Conservation (phyloP, 2,329 filamentous ascomycete species). For the Cordyceps cateniannulata region DNA sequence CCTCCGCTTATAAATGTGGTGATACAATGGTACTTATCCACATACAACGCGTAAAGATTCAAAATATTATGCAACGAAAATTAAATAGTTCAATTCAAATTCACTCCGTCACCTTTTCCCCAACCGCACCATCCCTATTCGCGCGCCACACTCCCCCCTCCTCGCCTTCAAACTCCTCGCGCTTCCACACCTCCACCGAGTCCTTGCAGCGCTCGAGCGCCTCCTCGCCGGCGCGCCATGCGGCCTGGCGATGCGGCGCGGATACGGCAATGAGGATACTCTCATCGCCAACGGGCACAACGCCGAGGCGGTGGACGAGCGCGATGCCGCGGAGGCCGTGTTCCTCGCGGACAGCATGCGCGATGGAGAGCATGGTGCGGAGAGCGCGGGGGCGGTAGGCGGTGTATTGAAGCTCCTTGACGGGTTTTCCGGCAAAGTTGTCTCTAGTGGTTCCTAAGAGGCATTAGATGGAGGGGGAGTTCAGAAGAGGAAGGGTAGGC, state of each 20-base stretch:
- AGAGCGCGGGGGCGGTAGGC: slow-evolving; percentile 68
- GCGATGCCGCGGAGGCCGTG: slow-evolving; percentile 67
- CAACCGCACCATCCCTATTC: slow-evolving; percentile 67
- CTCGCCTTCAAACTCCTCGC: slow-evolving; percentile 75
- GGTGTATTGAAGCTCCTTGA: slow-evolving; percentile 68
- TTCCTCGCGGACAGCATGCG: slow-evolving; percentile 46
- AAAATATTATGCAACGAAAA: background rate
- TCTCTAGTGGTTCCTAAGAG: slow-evolving; percentile 66
- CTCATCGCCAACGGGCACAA: slow-evolving; percentile 85
- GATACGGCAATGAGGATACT: slow-evolving; percentile 87
- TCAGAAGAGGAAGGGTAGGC: slow-evolving; percentile 25
- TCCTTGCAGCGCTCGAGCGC: slow-evolving; percentile 81
- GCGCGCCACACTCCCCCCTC: slow-evolving; percentile 79
- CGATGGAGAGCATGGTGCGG: slow-evolving; percentile 60
- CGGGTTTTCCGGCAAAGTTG: slow-evolving; percentile 63
- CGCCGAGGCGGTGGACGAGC: slow-evolving; percentile 77
- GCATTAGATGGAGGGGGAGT: background rate
- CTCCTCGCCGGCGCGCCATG: slow-evolving; percentile 85
- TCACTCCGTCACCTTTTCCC: slow-evolving; percentile 35
- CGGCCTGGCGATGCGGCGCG: slow-evolving; percentile 72
- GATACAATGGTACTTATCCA: background rate
- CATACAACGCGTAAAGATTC: background rate
- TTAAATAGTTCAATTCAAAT: background rate
- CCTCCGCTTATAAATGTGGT: too few species aligned
- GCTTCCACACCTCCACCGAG: slow-evolving; percentile 91